Evolutionary conservation across 2,329 filamentous ascomycete species (phyloP).

Genomic region (Fusarium dimerum): DNA sequence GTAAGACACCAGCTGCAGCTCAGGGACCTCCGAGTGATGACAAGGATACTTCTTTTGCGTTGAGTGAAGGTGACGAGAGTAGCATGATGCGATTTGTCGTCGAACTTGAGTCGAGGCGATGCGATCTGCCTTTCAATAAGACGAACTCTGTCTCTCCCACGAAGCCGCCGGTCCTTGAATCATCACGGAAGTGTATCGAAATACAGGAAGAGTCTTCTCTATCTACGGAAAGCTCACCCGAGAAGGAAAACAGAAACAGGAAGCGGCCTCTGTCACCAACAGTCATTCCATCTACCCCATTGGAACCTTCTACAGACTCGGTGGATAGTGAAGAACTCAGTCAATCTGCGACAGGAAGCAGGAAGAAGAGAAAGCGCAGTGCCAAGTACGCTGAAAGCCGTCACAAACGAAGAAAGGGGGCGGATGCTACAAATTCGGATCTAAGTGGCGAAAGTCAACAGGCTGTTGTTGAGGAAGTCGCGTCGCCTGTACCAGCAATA

Average conservation of each 20-base stretch:
- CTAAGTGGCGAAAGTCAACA: slow-evolving; percentile 21
- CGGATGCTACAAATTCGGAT: slow-evolving; percentile 12
- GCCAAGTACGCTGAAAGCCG: slow-evolving; percentile 20
- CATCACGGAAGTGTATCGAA: slow-evolving; percentile 19
- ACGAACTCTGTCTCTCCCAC: slow-evolving; percentile 17
- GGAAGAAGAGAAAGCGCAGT: slow-evolving; percentile 34
- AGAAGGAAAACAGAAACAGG: slow-evolving; percentile 11
- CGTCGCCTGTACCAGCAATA: slow-evolving; percentile 18
- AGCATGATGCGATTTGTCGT: slow-evolving; percentile 50
- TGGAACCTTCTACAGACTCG: slow-evolving; percentile 8
- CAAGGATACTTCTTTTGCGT: slow-evolving; percentile 39
- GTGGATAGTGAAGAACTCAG: slow-evolving; percentile 10
- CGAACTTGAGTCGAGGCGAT: slow-evolving; percentile 48
- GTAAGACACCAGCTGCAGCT: slow-evolving; percentile 3
- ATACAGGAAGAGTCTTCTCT: slow-evolving; percentile 18
- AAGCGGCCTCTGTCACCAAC: slow-evolving; percentile 12
- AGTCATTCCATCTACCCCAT: slow-evolving; percentile 29
- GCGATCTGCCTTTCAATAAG: slow-evolving; percentile 27
- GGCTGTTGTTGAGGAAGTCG: slow-evolving; percentile 13
- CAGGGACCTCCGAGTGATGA: slow-evolving; percentile 11
- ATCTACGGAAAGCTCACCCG: slow-evolving; percentile 5
- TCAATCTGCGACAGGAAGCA: slow-evolving; percentile 8
- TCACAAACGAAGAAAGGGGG: slow-evolving; percentile 34
- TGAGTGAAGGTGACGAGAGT: slow-evolving; percentile 48
- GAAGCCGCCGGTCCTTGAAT: slow-evolving; percentile 10